Percentiles rank a stretch among this genome's conserved stretches.
These are phyloP conservation scores for Inonotus obliquus DNA, from an alignment of 1,284 basidiomycete genomes.

Conservation along the genomic window DNA sequence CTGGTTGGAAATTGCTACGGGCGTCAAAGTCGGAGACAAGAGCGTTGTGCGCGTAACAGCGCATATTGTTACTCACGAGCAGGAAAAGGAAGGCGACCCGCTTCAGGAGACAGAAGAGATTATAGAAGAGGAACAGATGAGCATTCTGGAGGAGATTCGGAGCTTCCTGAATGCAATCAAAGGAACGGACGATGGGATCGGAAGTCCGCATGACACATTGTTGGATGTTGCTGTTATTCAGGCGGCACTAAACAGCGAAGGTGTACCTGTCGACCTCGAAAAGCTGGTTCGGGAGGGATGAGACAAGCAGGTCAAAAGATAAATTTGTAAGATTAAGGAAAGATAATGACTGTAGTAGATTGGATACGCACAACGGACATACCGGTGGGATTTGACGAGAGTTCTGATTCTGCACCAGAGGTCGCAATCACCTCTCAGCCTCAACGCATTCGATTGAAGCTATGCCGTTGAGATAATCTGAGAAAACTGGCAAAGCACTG, in stretches of 20 bases:
- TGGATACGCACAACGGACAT: neutral
- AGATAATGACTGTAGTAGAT: neutral
- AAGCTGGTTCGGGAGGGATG: constrained; percentile 8
- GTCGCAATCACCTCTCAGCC: neutral
- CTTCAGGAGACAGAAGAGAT: constrained; percentile 45
- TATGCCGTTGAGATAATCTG: neutral
- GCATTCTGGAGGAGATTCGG: constrained; percentile 56
- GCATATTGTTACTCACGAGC: constrained; percentile 32
- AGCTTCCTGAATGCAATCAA: constrained; percentile 55
- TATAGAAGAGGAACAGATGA: constrained; percentile 41
- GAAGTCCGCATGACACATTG: constrained; percentile 54
- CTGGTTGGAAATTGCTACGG: constrained; percentile 43
- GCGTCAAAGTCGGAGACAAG: constrained; percentile 25
- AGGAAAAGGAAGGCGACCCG: constrained; percentile 39
- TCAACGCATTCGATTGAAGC: neutral
- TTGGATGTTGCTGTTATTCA: constrained; percentile 75
- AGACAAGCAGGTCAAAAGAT: neutral
- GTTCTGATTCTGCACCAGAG: neutral
- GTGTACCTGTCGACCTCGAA: constrained; percentile 52
- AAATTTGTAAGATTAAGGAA: neutral
- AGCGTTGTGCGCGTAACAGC: constrained; percentile 36
- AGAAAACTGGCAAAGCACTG: neutral
- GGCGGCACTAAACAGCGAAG: constrained; percentile 68
- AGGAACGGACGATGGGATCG: constrained; percentile 40
- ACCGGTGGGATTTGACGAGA: neutral